Base-by-base conservation (phyloP, 495 filamentous ascomycete species). In the Penicillium maclennaniae region DNA sequence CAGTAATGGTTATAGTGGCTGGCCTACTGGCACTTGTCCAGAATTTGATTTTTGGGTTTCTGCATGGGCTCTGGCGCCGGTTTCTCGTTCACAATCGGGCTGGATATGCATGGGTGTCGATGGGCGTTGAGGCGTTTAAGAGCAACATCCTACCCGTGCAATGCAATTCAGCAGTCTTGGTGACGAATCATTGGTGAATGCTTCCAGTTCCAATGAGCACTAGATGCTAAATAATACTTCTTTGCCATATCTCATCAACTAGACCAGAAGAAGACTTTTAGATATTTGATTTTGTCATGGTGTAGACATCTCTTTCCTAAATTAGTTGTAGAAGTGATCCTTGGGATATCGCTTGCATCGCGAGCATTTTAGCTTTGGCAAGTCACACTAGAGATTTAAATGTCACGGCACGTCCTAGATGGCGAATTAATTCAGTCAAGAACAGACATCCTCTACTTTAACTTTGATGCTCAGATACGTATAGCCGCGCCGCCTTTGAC, bases 381-480 rank as follows among this genome's bases (percentile, higher is more conserved):
- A 34, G 28, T 71, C 66, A 44, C 66, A 71, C 68, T 70, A 28
- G 1, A 16, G 2, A 21, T 43, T 54, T 34, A 34, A 2, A 9
- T 25, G 16, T 51, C 37, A 51, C 27, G 23, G 16, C 28, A 17
- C 5, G 8, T 21, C 28, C 37, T 7, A 19, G 2, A 26, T 16
- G 23, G 23, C 23, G 23, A 2, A 23, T 5, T 8, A 6, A 14
- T 26, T 37, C 9, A 44, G 23, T 23, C 5, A 23, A 23, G 23
- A 5, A 2, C 23, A 23, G 23, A 23, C 23, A 23, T 23, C 23
- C 23, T 0, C 31, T 63, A 64, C 68, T 36, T 66, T 69, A 26
- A 71, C 59, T 55, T 71, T 71, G 26, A 69, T 71, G 23, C 68
- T 54, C 3, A 64, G 56, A 46, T n/a, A n/a, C n/a, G n/a, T n/a